These are phyloP conservation scores for Jaenimonas drosophilae DNA, from an alignment of 208 protist species.

Conservation along the genomic window DNA sequence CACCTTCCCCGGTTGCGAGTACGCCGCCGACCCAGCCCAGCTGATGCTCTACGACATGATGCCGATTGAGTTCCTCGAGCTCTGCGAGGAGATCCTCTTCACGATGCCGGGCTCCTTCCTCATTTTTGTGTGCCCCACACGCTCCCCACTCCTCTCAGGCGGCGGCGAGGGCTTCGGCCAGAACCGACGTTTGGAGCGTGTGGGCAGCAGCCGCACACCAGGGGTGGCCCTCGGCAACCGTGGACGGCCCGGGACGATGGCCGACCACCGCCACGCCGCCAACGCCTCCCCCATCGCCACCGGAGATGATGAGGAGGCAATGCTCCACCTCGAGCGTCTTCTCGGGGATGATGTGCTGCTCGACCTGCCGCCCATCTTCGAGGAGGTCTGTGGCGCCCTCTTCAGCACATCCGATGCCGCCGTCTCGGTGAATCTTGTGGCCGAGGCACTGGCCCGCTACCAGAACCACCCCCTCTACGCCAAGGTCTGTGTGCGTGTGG, in stretches of 20 bases:
- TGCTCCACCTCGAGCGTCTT: neutral
- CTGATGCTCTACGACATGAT: conserved; percentile 37
- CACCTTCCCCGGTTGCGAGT: conserved; percentile 25
- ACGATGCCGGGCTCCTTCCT: conserved; percentile 12
- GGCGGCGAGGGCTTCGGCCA: neutral
- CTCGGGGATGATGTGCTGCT: conserved; percentile 4
- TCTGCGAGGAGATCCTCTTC: conserved; percentile 55
- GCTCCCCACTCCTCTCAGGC: neutral
- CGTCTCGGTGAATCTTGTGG: conserved; percentile 3
- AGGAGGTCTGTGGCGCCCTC: conserved; percentile 18
- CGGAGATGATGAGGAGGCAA: neutral
- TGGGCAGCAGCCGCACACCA: neutral
- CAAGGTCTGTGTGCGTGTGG: conserved; percentile 28
- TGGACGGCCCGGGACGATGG: neutral
- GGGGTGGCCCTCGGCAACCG: neutral
- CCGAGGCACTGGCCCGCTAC: conserved; percentile 28
- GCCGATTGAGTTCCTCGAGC: conserved; percentile 58
- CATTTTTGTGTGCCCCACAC: conserved; percentile 2
- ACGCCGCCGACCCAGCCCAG: conserved; percentile 11
- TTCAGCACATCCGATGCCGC: neutral
- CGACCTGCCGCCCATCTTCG: conserved; percentile 27
- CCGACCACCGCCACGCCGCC: neutral
- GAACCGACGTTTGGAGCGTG: neutral
- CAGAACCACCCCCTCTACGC: conserved; percentile 32
- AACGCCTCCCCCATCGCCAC: neutral